Evolutionary conservation across 164 flowering plant species (phyloP).

Genomic region (Amborella trichopoda): DNA sequence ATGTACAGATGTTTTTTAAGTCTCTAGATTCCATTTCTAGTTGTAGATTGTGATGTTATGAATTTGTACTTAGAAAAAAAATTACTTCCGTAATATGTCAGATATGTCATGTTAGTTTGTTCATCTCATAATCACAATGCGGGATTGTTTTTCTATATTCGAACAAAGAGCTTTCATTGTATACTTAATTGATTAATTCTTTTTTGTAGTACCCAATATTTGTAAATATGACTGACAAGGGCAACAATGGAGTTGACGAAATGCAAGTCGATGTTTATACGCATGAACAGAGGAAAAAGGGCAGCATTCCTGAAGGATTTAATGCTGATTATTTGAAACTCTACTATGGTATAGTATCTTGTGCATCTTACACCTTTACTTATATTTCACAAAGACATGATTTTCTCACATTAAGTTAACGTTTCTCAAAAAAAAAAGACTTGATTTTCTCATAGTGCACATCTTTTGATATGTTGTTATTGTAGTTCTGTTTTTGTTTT

Average conservation of each 20-base stretch:
- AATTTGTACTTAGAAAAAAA: too few species aligned
- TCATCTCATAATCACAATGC: too few species aligned
- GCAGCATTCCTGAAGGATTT: conserved; percentile 29
- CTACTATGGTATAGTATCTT: conserved; percentile 49
- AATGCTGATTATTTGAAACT: conserved; percentile 45
- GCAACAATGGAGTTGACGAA: conserved; percentile 37
- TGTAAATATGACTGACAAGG: conserved; percentile 27
- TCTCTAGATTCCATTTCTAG: too few species aligned
- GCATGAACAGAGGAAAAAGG: conserved; percentile 13
- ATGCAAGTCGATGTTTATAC: conserved; percentile 53
- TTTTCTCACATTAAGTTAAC: not conserved
- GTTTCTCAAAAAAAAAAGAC: not conserved
- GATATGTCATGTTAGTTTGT: too few species aligned
- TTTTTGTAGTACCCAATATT: too few species aligned
- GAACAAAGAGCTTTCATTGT: too few species aligned
- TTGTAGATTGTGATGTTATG: too few species aligned
- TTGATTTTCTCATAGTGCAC: not conserved
- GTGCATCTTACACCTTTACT: not conserved
- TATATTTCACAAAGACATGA: not conserved
- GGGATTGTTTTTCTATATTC: too few species aligned
- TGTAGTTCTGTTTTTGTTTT: not conserved
- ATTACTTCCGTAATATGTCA: too few species aligned
- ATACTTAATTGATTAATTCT: too few species aligned
- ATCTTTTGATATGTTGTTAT: not conserved
- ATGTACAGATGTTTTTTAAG: too few species aligned